These are phyloP conservation scores for Dryadomyces sulphureus DNA, from an alignment of 2,329 filamentous ascomycete genomes.

Conservation along the genomic window DNA sequence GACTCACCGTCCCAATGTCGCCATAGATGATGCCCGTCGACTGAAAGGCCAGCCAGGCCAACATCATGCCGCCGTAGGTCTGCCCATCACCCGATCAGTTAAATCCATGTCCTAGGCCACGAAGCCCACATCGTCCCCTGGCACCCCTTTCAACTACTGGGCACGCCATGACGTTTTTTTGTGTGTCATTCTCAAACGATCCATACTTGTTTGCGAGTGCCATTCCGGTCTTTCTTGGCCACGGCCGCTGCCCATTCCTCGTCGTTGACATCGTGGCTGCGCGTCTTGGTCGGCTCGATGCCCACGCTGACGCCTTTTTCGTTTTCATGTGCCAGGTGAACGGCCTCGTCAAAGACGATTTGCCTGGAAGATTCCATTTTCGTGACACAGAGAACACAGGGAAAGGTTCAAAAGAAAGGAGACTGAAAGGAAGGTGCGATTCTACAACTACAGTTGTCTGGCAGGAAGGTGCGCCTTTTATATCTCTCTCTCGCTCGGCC, in stretches of 20 bases:
- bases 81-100: constrained; percentile 7
- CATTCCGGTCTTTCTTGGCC: constrained; percentile 7
- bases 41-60: constrained; percentile 43
- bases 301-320: background rate
- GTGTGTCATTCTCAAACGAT: background rate
- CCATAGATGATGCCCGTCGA: constrained; percentile 54
- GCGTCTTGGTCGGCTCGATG: too few species aligned
- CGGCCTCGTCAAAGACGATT: constrained; percentile 3
- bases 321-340: constrained; percentile 2
- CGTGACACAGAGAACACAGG: too few species aligned
- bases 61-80: constrained; percentile 12
- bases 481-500: too few species aligned
- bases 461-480: too few species aligned
- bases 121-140: background rate
- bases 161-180: background rate
- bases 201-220: constrained; percentile 11
- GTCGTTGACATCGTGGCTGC: constrained; percentile 5
- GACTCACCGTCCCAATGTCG: constrained; percentile 40
- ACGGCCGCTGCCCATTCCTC: constrained; percentile 10
- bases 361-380: background rate
- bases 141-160: background rate
- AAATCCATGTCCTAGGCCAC: background rate
- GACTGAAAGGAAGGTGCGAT: too few species aligned
- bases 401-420: too few species aligned
- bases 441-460: too few species aligned